phyloP scores from a whole-genome alignment of 805 yeast species.

The Maudiozyma barnettii region DNA sequence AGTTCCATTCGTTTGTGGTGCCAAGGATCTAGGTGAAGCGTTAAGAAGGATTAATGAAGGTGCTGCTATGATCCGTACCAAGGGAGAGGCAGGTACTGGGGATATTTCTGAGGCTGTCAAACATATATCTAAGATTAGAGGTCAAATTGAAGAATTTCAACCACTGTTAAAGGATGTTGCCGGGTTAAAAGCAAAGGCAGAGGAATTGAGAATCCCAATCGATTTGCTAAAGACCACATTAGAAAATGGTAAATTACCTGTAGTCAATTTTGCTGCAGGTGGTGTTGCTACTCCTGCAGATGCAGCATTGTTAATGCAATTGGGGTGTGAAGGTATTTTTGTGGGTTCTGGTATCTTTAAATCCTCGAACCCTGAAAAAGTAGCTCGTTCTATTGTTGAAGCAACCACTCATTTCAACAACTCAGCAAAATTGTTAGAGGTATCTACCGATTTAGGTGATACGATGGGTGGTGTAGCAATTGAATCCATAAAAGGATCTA shows the following conservation, averaged over 20 bases:
- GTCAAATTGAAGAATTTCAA: constrained; percentile 35
- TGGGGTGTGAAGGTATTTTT: constrained; percentile 72
- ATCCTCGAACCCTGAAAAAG: constrained; percentile 57
- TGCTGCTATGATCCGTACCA: constrained; percentile 80
- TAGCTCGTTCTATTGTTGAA: constrained; percentile 68
- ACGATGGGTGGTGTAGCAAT: constrained; percentile 67
- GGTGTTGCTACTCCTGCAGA: constrained; percentile 85
- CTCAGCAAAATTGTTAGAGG: constrained; percentile 49
- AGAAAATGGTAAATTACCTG: constrained; percentile 57
- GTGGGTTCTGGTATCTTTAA: constrained; percentile 75
- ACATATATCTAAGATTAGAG: constrained; percentile 55
- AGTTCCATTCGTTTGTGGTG: constrained; percentile 80
- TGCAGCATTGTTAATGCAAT: constrained; percentile 75
- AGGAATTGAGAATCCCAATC: constrained; percentile 49
- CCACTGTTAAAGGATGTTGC: constrained; percentile 35
- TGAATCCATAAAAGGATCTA: constrained; percentile 33
- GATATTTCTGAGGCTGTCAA: constrained; percentile 75
- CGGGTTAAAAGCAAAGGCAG: constrained; percentile 43
- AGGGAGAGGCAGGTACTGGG: constrained; percentile 88
- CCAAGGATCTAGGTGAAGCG: constrained; percentile 74
- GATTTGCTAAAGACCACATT: constrained; percentile 37
- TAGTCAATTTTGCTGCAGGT: constrained; percentile 81
- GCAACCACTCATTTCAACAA: constrained; percentile 67
- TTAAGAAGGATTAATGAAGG: constrained; percentile 71
- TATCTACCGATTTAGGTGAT: constrained; percentile 61